Evolutionary conservation across 2,329 filamentous ascomycete species (phyloP), one percentile per base, ranked within the genome.

Genomic region (Myotisia sp.): DNA sequence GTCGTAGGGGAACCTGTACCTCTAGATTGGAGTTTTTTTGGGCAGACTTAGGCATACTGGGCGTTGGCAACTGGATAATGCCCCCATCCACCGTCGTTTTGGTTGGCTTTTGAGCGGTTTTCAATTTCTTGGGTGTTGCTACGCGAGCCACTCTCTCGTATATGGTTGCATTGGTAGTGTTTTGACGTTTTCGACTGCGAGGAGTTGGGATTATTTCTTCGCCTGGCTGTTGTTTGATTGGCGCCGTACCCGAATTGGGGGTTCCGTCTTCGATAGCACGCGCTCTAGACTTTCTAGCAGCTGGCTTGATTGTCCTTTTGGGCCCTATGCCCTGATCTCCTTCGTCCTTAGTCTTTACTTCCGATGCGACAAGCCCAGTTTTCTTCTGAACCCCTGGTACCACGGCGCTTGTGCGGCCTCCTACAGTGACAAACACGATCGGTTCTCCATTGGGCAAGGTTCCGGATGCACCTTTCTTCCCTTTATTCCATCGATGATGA

Each of bases 351-450:
- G 7, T 28, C 33, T 31, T 34, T 32, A 9, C 16, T 27, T 27
- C 38, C n/a, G n/a, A n/a, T n/a, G 68, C 64, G 10, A 74, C 69
- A 20, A 65, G 60, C 2, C 67, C 71, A 2, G 70, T 75, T 64
- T 92, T 93, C 64, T 85, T 92, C 62, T 95, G 90, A 18, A 90
- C 61, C 8, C 67, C 74, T 0, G 85, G 85, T 0, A 92, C 84
- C 34, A 87, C 79, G 30, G 86, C 92, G 49, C 83, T 93, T 3
- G 90, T 95, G 29, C 90, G 67, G 2, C 87, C 86, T 0, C 87
- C 87, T 0, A 95, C 87, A 0, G 79, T 94, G 31, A 95, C 59
- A 50, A 87, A 90, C 0, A 76, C 74, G 29, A 95, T 76, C 56
- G 79, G 85, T 42, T 85, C 78, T 0, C 90, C 90, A 43, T 74